phyloP scores from a whole-genome alignment of 306 rosid species.

The Lathyrus tuberosus region DNA sequence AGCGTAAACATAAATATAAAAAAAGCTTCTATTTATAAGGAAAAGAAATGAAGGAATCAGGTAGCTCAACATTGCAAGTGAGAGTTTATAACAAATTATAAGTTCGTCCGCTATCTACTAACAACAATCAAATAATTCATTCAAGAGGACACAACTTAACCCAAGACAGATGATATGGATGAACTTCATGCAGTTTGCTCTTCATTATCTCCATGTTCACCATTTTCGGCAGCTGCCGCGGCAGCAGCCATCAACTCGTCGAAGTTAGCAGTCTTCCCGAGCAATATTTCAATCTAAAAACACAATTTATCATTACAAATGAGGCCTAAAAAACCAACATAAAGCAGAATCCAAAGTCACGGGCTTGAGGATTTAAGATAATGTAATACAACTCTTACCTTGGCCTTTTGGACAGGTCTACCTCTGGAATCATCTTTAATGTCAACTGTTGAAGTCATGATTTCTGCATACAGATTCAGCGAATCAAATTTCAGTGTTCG shows the following conservation, averaged over 20 bases:
- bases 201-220: constrained; percentile 57
- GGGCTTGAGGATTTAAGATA: background rate
- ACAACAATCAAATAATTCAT: constrained; percentile 34
- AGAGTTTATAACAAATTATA: constrained; percentile 35
- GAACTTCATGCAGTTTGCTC: constrained; percentile 49
- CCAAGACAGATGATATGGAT: constrained; percentile 4
- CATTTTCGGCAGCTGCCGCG: constrained; percentile 48
- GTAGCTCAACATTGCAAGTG: constrained; percentile 30
- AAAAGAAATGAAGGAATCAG: constrained; percentile 36
- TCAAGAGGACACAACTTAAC: constrained; percentile 28
- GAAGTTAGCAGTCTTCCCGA: constrained; percentile 71
- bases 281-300: constrained; percentile 68
- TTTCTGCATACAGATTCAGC: constrained; percentile 48
- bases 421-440: constrained; percentile 76
- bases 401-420: constrained; percentile 78
- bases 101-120: constrained; percentile 29
- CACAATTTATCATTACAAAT: background rate
- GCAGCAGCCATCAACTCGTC: constrained; percentile 82
- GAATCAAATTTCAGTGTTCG: constrained; percentile 6
- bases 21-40: constrained; percentile 31
- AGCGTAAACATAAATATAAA: background rate
- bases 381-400: constrained; percentile 47
- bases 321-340: constrained; percentile 10
- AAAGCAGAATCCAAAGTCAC: background rate
- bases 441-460: constrained; percentile 70